Conservation (phyloP, 176 grass and related monocot genomes). For the Carex scoparia region DNA sequence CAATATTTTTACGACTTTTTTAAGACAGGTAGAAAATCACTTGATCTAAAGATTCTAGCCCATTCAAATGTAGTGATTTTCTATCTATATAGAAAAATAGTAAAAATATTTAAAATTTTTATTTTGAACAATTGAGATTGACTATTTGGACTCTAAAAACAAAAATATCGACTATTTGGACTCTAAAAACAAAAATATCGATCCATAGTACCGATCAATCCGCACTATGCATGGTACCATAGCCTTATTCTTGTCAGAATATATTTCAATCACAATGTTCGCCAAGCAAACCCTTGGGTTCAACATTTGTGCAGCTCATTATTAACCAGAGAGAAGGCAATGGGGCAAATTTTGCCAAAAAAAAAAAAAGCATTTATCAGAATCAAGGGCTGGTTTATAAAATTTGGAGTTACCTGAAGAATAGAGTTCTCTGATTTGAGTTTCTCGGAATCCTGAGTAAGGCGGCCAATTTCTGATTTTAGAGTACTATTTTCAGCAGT, state of each 20-base stretch:
- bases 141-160: too few species aligned
- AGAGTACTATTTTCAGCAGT: constrained; percentile 54
- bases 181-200: too few species aligned
- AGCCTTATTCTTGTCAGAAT: not conserved
- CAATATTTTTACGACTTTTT: too few species aligned
- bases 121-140: too few species aligned
- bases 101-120: too few species aligned
- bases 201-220: too few species aligned
- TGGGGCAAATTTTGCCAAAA: not conserved
- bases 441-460: constrained; percentile 47
- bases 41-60: too few species aligned
- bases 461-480: constrained; percentile 53
- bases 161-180: too few species aligned
- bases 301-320: not conserved
- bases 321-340: not conserved
- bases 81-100: too few species aligned
- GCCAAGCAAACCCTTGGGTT: not conserved
- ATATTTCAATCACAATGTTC: not conserved
- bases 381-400: not conserved
- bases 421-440: constrained; percentile 60
- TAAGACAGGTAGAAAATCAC: too few species aligned
- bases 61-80: too few species aligned
- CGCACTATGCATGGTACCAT: too few species aligned
- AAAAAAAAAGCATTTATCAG: not conserved
- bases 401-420: constrained; percentile 40